Base-by-base conservation (phyloP, 345 rosid species). In the Clausena lansium region DNA sequence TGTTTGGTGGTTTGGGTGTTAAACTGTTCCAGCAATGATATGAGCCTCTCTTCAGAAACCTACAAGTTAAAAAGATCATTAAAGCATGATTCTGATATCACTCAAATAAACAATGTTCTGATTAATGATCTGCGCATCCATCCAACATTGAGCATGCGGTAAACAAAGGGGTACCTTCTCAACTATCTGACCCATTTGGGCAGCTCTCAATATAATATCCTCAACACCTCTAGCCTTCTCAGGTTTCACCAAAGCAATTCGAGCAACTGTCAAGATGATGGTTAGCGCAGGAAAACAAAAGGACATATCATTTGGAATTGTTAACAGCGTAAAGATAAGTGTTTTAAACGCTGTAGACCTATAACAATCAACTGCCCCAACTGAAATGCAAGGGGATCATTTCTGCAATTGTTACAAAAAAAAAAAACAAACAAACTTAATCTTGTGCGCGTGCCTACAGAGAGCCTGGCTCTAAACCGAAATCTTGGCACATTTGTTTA, bases 171-270 rank as follows among this genome's bases (percentile, higher is more conserved):
- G 25, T 83, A 90, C 99, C 97, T 95, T 95, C 82, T 95, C 98
- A 78, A 67, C 96, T 15, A 95, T 91, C 87, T 95, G 99, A 76
- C 98, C 98, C 92, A 79, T 90, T 77, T 93, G 96, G 77, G 98
- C 94, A 83, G 98, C 92, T 83, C 98, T 86, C 71, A 95, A 85
- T 74, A 93, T 71, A 66, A 92, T 93, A 83, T 95, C 99, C 84
- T 95, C 98, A 73, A 95, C 99, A 47, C 97, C 88, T 80, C 93
- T 92, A 55, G 97, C 98, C 84, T 95, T 95, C 85, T 95, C 98
- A 83, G 99, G 99, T 86, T 95, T 95, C 87, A 95, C 99, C 87
- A 95, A 80, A 30, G 98, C 98, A 83, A 95, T 95, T 81, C 98
- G 88, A 71, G 99, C 92, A 79, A 95, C 99, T 95, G 81, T 47